Percentiles rank a stretch among this genome's conserved stretches.
These are phyloP conservation scores for Earliella scabrosa DNA, from an alignment of 1,284 basidiomycete genomes.

Conservation along the genomic window DNA sequence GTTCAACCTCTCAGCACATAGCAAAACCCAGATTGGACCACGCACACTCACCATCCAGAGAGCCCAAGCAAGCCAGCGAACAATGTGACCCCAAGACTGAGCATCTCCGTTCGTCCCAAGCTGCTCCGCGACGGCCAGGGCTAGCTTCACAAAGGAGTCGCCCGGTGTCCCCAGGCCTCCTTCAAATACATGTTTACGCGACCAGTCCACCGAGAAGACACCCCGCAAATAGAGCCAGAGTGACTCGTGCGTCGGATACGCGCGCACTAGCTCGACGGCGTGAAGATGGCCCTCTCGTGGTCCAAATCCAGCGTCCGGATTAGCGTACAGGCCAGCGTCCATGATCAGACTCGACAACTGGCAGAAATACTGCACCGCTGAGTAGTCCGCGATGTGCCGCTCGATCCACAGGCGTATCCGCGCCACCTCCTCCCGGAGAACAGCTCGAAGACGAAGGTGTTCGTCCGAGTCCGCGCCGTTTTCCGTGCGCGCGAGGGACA, in stretches of 20 bases:
- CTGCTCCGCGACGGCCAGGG: neutral
- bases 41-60: slow-evolving; percentile 18
- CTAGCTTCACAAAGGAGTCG: no score
- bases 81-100: neutral
- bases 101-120: neutral
- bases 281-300: slow-evolving; percentile 32
- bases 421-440: slow-evolving; percentile 44
- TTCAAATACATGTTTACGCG: no score
- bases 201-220: no score
- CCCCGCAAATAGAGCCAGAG: slow-evolving; percentile 63
- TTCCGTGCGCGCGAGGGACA: slow-evolving; percentile 9
- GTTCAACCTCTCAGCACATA: neutral
- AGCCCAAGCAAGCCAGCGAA: slow-evolving; percentile 11
- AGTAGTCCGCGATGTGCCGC: slow-evolving; percentile 64
- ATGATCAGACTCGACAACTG: slow-evolving; percentile 14
- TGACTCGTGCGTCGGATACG: slow-evolving; percentile 59
- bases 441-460: slow-evolving; percentile 12
- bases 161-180: neutral
- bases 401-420: slow-evolving; percentile 55
- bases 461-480: neutral
- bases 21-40: neutral
- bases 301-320: neutral
- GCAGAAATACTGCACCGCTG: slow-evolving; percentile 58
- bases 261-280: slow-evolving; percentile 48
- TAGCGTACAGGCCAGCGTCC: no score